These are phyloP conservation scores for Aureobasidium sp. DNA, from an alignment of 2,329 filamentous ascomycete species.

Conservation along the genomic window DNA sequence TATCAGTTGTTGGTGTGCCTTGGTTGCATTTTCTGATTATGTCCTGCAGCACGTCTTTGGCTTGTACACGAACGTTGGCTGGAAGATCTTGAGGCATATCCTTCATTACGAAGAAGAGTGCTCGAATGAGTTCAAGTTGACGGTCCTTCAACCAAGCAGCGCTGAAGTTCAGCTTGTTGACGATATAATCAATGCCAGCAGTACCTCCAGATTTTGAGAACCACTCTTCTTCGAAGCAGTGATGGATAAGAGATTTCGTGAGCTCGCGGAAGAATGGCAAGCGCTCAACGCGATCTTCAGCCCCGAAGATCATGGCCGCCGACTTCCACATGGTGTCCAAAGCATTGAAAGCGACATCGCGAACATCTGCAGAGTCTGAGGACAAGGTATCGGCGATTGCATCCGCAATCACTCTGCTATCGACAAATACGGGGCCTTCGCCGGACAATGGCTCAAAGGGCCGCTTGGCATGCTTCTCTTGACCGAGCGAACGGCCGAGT, in stretches of 20 bases:
- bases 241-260: slow-evolving; percentile 78
- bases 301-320: slow-evolving; percentile 70
- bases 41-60: slow-evolving; percentile 73
- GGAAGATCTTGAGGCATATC: slow-evolving; percentile 94
- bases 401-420: slow-evolving; percentile 78
- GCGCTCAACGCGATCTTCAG: slow-evolving; percentile 58
- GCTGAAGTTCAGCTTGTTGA: slow-evolving; percentile 75
- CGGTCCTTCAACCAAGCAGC: slow-evolving; percentile 74
- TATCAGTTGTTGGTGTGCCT: slow-evolving; percentile 69
- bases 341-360: slow-evolving; percentile 71
- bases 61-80: slow-evolving; percentile 74
- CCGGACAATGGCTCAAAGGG: slow-evolving; percentile 78
- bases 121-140: slow-evolving; percentile 79
- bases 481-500: slow-evolving; percentile 73
- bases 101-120: slow-evolving; percentile 96
- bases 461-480: slow-evolving; percentile 65
- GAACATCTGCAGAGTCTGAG: slow-evolving; percentile 70
- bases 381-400: slow-evolving; percentile 84
- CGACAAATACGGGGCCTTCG: slow-evolving; percentile 79
- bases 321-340: slow-evolving; percentile 72
- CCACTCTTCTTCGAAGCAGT: slow-evolving; percentile 97
- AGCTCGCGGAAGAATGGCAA: slow-evolving; percentile 80
- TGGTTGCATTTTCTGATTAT: slow-evolving; percentile 73
- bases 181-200: slow-evolving; percentile 78
- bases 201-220: slow-evolving; percentile 94